These are phyloP conservation scores for Cordyceps militaris DNA, from an alignment of 2,329 filamentous ascomycete species.

Conservation along the genomic window DNA sequence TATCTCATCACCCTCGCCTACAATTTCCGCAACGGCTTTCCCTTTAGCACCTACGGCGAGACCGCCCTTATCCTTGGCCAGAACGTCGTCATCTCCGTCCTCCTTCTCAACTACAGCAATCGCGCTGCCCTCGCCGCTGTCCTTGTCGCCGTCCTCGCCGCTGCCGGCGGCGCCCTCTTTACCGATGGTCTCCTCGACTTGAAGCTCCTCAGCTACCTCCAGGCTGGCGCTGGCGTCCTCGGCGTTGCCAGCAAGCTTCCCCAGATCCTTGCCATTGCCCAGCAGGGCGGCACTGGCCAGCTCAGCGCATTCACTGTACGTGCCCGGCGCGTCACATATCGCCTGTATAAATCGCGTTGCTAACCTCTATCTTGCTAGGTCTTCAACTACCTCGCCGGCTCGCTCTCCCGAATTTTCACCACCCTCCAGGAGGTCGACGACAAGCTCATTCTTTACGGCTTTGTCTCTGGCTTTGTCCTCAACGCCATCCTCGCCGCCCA, in stretches of 20 bases:
- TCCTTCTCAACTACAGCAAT: constrained; percentile 80
- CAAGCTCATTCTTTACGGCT: constrained; percentile 91
- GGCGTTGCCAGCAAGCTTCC: constrained; percentile 88
- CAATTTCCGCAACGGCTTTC: constrained; percentile 83
- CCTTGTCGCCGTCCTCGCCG: constrained; percentile 71
- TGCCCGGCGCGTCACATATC: constrained; percentile 17
- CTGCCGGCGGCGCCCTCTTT: constrained; percentile 63
- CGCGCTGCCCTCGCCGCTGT: constrained; percentile 60
- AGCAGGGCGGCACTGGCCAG: constrained; percentile 84
- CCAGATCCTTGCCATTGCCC: constrained; percentile 82
- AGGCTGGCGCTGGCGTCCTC: constrained; percentile 76
- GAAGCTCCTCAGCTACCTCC: constrained; percentile 63
- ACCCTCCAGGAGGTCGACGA: constrained; percentile 97
- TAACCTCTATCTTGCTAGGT: constrained; percentile 49
- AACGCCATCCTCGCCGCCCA: constrained; percentile 82
- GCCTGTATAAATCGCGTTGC: not conserved
- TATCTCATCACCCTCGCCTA: constrained; percentile 90
- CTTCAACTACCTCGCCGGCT: constrained; percentile 95
- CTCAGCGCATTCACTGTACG: constrained; percentile 91
- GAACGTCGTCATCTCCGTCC: constrained; percentile 79
- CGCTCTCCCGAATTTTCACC: constrained; percentile 91
- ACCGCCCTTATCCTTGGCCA: constrained; percentile 86
- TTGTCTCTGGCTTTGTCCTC: constrained; percentile 82
- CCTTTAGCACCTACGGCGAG: constrained; percentile 96
- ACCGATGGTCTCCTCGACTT: constrained; percentile 57